Evolutionary conservation across 805 yeast genomes (phyloP), one percentile per base, ranked within the genome.

Genomic region (Yarrowia hollandica): DNA sequence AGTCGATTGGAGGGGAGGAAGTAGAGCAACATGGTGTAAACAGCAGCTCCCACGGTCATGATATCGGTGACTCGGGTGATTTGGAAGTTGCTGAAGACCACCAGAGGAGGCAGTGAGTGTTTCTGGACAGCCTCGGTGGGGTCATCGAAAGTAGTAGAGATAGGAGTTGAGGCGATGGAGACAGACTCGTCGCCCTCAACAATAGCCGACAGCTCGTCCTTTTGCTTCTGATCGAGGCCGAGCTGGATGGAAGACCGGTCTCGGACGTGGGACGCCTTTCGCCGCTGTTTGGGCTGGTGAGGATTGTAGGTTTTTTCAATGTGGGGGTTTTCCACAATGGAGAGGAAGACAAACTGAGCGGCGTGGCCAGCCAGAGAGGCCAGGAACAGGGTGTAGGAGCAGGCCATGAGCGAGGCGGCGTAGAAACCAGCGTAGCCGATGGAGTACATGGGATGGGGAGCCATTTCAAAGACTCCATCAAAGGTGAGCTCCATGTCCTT

Each of bases 381-480:
- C 14, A 80, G 71, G 62, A 88, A 76, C 5, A 88, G 84, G 8
- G 85, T 78, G 66, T 87, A 86, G 21, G 89, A 84, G 63, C 87
- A 84, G 5, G 91, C 78, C 65, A 88, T 84, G 63, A 88, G 74
- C 0, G 92, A 90, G 67, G 87, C 81, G 0, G 96, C 96, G 67
- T 88, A 88, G 72, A 86, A 88, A 1, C 96, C 96, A 59, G 88
- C 81, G 68, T 88, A 88, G 7, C 96, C 96, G 60, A 89, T 85
- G 0, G 95, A 86, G 70, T 88, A 88, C 96, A 88, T 88, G 57
- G 96, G 96, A 68, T 88, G 96, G 16, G 96, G 96, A 14, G 90
- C 88, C 78, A 88, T 79, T 71, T 88, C 92, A 70, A 88, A 88
- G 9, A 88, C 94, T 38, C 96, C 96, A 69, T 89, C 96, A 72